These are phyloP conservation scores for Quercus variabilis DNA, from an alignment of 306 rosid species.

Conservation along the genomic window DNA sequence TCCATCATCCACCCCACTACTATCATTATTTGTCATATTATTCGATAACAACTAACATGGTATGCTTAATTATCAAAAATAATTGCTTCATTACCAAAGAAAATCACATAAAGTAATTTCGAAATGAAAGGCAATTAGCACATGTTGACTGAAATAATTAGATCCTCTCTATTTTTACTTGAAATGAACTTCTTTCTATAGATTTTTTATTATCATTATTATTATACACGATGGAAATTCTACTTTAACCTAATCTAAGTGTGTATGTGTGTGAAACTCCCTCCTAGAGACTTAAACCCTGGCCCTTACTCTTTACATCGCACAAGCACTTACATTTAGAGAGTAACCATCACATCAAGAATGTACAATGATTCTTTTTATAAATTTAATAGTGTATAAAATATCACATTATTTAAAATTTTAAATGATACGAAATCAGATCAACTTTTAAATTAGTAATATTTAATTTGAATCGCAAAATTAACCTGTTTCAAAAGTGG, in stretches of 20 bases:
- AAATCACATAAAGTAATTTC: background rate
- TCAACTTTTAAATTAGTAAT: too few relatives aligned
- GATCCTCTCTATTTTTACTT: too few relatives aligned
- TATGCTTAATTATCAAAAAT: background rate
- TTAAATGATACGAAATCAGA: too few relatives aligned
- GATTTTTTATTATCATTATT: too few relatives aligned
- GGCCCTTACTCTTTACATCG: fast-evolving
- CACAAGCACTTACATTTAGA: fast-evolving
- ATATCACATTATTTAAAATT: background rate
- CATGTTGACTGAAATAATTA: background rate
- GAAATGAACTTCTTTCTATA: too few relatives aligned
- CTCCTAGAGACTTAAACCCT: fast-evolving
- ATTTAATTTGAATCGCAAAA: too few relatives aligned
- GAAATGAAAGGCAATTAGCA: background rate
- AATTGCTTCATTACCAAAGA: background rate
- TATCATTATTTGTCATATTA: background rate
- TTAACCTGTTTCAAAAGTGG: too few relatives aligned
- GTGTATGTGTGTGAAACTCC: too few relatives aligned
- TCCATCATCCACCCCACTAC: constrained; percentile 17
- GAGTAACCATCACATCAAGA: too few relatives aligned
- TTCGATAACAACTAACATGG: background rate
- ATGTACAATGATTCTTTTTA: too few relatives aligned
- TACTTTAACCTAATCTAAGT: fast-evolving
- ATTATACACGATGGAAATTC: too few relatives aligned
- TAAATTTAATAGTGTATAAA: too few relatives aligned